These are phyloP conservation scores for Periglandula ipomoeae DNA, from an alignment of 2,329 filamentous ascomycete species.

Conservation along the genomic window DNA sequence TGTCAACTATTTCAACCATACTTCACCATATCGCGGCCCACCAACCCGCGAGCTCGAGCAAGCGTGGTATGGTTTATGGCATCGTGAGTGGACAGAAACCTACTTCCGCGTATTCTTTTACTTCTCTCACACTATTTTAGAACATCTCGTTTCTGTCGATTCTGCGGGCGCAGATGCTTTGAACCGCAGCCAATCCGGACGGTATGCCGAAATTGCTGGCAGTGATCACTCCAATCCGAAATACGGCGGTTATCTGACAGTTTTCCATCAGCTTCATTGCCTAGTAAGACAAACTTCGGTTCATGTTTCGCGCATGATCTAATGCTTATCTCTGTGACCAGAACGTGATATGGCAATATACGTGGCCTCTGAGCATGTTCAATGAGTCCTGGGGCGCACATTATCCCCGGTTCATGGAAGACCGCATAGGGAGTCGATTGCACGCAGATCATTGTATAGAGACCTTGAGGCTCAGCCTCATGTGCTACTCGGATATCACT, in stretches of 20 bases:
- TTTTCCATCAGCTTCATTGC: constrained; percentile 1
- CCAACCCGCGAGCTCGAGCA: neutral
- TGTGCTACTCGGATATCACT: no score
- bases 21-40: neutral
- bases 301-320: no score
- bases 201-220: neutral
- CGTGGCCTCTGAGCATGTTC: neutral
- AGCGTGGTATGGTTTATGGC: neutral
- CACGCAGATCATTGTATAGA: no score
- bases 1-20: neutral
- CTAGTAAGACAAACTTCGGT: constrained; percentile 1
- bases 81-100: no score
- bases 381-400: neutral
- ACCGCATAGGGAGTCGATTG: no score
- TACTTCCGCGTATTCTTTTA: no score
- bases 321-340: no score
- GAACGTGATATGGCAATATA: neutral
- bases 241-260: no score
- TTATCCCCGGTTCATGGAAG: no score
- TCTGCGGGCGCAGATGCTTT: neutral
- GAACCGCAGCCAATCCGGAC: neutral
- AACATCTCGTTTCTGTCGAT: neutral
- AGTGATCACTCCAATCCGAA: neutral
- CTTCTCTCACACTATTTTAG: neutral
- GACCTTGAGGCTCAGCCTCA: no score